A percentile compares a stretch with the other conserved stretches of the same genome.
These are phyloP conservation scores for Verbascum thapsus DNA, from an alignment of 257 asterid species.

Conservation along the genomic window DNA sequence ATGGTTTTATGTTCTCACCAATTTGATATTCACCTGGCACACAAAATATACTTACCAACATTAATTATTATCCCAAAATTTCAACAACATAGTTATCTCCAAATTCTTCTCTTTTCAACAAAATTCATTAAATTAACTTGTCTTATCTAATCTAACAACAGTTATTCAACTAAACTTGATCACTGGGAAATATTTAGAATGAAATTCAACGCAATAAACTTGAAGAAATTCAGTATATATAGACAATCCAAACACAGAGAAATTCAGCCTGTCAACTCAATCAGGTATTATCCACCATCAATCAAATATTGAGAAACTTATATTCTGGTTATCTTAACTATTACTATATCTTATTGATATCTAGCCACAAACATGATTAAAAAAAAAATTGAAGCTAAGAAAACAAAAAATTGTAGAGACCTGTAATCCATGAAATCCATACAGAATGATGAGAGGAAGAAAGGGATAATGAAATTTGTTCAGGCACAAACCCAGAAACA, in stretches of 20 bases:
- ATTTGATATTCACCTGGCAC: constrained; percentile 84
- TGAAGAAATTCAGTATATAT: neutral
- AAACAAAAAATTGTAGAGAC: constrained; percentile 36
- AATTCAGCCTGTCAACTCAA: no score
- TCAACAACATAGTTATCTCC: constrained; percentile 3
- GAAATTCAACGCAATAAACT: neutral
- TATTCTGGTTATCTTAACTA: no score
- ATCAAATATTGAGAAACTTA: no score
- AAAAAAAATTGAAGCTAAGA: neutral
- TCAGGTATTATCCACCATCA: no score
- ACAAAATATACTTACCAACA: neutral
- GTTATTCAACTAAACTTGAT: neutral
- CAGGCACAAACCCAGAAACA: constrained; percentile 74
- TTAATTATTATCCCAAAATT: constrained; percentile 9
- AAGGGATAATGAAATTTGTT: constrained; percentile 83
- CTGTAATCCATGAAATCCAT: constrained; percentile 98
- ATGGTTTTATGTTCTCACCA: constrained; percentile 60
- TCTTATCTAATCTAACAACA: no score
- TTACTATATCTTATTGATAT: neutral
- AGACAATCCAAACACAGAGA: neutral
- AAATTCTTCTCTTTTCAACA: constrained; percentile 1
- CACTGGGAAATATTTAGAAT: neutral
- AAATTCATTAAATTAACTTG: constrained; percentile 6
- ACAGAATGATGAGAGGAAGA: constrained; percentile 70
- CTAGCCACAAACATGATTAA: neutral